phyloP scores from a whole-genome alignment of 1,139 yeast species.

The Komagataea norvegica region DNA sequence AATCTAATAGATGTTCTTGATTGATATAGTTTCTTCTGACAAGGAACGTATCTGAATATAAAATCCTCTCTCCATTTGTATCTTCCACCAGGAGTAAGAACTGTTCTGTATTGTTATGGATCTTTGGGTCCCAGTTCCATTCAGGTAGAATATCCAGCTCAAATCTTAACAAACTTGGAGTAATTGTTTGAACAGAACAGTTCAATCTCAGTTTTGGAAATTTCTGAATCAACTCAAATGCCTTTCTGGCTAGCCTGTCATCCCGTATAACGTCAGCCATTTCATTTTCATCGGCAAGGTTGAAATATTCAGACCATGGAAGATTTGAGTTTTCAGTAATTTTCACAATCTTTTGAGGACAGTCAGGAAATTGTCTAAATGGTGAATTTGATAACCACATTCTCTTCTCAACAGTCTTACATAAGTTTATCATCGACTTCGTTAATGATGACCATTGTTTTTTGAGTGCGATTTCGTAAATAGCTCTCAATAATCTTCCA shows the following conservation, averaged over 20 bases:
- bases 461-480: constrained; percentile 69
- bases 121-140: constrained; percentile 67
- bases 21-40: constrained; percentile 46
- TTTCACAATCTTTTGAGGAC: constrained; percentile 64
- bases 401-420: constrained; percentile 76
- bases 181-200: constrained; percentile 71
- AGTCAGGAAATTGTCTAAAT: constrained; percentile 69
- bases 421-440: constrained; percentile 52
- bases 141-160: constrained; percentile 64
- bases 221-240: constrained; percentile 57
- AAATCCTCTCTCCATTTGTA: constrained; percentile 71
- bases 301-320: constrained; percentile 78
- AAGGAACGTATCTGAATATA: constrained; percentile 52
- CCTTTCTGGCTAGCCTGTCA: constrained; percentile 59
- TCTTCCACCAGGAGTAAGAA: constrained; percentile 77
- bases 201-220: constrained; percentile 64
- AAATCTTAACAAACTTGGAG: constrained; percentile 59
- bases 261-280: constrained; percentile 79
- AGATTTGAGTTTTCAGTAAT: constrained; percentile 77
- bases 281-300: constrained; percentile 60
- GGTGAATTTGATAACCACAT: constrained; percentile 88
- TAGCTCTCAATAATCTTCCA: constrained; percentile 80
- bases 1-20: constrained; percentile 56
- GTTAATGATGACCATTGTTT: constrained; percentile 73
- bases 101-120: constrained; percentile 63